A percentile compares a stretch with the other conserved stretches of the same genome.
These are phyloP conservation scores for Fusarium tjaetaba DNA, from an alignment of 2,329 filamentous ascomycete genomes.

Conservation along the genomic window DNA sequence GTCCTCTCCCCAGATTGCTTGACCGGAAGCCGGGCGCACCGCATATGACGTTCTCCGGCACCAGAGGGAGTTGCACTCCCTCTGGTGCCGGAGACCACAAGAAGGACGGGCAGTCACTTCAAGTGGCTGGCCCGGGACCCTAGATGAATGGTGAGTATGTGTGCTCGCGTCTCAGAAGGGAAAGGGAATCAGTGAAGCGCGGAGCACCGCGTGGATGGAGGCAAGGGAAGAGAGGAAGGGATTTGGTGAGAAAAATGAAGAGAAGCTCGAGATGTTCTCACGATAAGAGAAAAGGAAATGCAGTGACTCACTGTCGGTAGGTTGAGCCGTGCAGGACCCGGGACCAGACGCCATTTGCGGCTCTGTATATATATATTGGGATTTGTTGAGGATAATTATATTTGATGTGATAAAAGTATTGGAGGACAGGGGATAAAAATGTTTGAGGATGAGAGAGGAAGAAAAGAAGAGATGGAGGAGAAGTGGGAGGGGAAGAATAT, in stretches of 20 bases:
- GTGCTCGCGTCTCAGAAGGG: not conserved
- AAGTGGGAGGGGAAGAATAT: not conserved
- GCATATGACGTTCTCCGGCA: not conserved
- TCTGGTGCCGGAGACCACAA: not conserved
- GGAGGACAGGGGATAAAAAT: not conserved
- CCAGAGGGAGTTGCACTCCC: not conserved
- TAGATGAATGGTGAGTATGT: not conserved
- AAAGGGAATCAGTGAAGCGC: not conserved
- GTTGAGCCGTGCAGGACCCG: not conserved
- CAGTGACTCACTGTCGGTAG: not conserved
- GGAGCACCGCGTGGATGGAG: not conserved
- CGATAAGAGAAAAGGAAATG: not conserved
- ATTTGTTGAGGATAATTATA: not conserved
- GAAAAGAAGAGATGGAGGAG: not conserved
- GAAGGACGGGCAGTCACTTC: not conserved
- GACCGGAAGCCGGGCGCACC: not conserved
- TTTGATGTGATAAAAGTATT: not conserved
- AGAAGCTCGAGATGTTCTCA: not conserved
- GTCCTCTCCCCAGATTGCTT: constrained; percentile 90
- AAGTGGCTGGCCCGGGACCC: not conserved
- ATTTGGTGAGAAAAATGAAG: not conserved
- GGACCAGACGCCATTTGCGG: not conserved
- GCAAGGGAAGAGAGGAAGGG: not conserved
- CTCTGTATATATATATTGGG: not conserved
- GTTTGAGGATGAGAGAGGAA: not conserved